These are phyloP conservation scores for Neurospora sp. DNA, from an alignment of 2,329 filamentous ascomycete species.

Conservation along the genomic window DNA sequence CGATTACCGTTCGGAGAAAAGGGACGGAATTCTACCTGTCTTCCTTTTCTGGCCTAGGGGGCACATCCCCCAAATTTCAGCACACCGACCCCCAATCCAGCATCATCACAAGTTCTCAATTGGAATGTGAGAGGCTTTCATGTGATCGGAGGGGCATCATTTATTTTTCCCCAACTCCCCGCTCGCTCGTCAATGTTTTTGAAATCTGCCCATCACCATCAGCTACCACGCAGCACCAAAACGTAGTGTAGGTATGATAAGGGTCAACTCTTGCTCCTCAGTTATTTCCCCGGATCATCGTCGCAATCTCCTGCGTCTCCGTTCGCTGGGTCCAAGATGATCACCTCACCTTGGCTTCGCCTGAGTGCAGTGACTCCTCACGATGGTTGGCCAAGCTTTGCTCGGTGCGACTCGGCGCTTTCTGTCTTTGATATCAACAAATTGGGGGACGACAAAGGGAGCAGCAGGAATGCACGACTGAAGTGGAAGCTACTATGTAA, in stretches of 20 bases:
- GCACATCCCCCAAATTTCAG: background rate
- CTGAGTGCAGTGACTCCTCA: background rate
- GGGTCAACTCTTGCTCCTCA: background rate
- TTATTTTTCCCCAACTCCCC: background rate
- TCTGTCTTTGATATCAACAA: background rate
- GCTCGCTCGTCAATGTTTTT: background rate
- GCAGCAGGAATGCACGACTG: background rate
- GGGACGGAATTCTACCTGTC: background rate
- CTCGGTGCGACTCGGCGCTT: constrained; percentile 9
- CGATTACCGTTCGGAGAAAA: constrained; percentile 4
- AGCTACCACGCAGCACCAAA: background rate
- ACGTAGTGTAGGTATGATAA: background rate
- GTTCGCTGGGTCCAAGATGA: background rate
- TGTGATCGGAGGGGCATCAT: background rate
- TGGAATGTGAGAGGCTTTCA: background rate
- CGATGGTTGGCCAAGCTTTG: background rate
- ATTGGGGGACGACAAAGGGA: constrained; percentile 1
- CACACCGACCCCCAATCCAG: background rate
- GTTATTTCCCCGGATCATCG: background rate
- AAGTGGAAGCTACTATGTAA: background rate
- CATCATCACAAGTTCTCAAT: background rate
- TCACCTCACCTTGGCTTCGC: background rate
- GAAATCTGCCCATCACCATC: background rate
- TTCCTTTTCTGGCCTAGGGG: background rate
- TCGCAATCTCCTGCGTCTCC: background rate